These are phyloP conservation scores for Amorphotheca resinae DNA, from an alignment of 495 filamentous ascomycete genomes.

Conservation along the genomic window DNA sequence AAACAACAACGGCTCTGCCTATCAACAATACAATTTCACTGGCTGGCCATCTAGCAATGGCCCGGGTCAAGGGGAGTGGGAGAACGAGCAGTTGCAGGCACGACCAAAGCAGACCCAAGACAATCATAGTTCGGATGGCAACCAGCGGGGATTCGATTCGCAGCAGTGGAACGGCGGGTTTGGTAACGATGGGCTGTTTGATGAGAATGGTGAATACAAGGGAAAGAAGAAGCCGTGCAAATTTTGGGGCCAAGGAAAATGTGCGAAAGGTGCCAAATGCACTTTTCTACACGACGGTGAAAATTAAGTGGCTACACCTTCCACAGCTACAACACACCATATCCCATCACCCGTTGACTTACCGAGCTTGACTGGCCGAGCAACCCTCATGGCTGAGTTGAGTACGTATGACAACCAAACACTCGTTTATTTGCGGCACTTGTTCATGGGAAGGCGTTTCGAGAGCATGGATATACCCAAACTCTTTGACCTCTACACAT, in stretches of 20 bases:
- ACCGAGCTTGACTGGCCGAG: background rate
- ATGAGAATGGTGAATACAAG: constrained; percentile 19
- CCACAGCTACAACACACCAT: background rate
- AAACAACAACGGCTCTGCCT: background rate
- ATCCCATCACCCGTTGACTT: background rate
- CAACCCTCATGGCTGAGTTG: background rate
- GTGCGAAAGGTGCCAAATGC: constrained; percentile 73
- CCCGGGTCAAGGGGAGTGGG: constrained; percentile 4
- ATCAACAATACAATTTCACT: constrained; percentile 1
- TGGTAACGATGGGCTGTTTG: constrained; percentile 7
- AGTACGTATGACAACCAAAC: background rate
- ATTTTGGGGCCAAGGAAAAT: constrained; percentile 69
- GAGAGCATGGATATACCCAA: constrained; percentile 1
- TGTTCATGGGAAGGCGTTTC: constrained; percentile 5
- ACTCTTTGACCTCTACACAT: background rate
- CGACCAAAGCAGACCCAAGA: background rate
- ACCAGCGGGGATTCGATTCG: constrained; percentile 7
- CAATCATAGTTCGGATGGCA: constrained; percentile 4
- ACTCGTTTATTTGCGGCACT: background rate
- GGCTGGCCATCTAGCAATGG: background rate
- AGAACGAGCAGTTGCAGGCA: constrained; percentile 3
- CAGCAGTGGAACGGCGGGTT: constrained; percentile 1
- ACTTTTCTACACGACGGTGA: constrained; percentile 58
- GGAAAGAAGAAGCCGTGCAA: constrained; percentile 48
- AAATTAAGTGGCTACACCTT: background rate